Conservation (phyloP, 2,329 filamentous ascomycete species). For the Lasiodiplodia sp. region DNA sequence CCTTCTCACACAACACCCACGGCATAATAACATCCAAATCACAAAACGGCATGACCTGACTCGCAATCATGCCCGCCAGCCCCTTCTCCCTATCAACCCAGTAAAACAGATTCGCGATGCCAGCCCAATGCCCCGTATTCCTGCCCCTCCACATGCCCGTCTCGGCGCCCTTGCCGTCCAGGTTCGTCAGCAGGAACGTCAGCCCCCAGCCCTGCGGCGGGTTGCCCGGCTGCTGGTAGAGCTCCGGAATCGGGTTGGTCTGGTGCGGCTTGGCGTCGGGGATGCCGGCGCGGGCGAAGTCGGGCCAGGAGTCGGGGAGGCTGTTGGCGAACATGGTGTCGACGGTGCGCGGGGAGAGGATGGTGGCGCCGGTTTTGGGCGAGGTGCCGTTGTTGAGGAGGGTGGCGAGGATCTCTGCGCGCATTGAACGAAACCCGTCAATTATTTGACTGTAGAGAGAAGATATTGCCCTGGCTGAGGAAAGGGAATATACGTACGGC, state of each 20-base stretch:
- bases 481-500: constrained; percentile 51
- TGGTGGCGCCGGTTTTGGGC: constrained; percentile 60
- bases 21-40: constrained; percentile 43
- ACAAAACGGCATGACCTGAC: constrained; percentile 45
- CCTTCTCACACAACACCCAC: constrained; percentile 46
- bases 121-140: constrained; percentile 64
- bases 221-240: constrained; percentile 57
- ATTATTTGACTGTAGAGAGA: neutral
- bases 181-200: constrained; percentile 61
- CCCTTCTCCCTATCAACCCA: constrained; percentile 68
- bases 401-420: constrained; percentile 63
- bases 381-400: constrained; percentile 71
- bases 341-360: constrained; percentile 66
- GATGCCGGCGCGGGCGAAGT: constrained; percentile 58
- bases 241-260: constrained; percentile 56
- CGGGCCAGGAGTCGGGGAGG: constrained; percentile 58
- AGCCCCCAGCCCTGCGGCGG: constrained; percentile 71
- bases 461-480: neutral
- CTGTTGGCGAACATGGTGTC: constrained; percentile 72
- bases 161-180: constrained; percentile 9
- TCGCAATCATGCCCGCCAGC: constrained; percentile 52
- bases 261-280: constrained; percentile 58
- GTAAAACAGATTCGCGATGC: constrained; percentile 68
- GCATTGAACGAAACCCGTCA: neutral
- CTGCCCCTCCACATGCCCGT: constrained; percentile 14